Evolutionary conservation across 805 yeast species (phyloP).

Genomic region (Geotrichum ghanense): DNA sequence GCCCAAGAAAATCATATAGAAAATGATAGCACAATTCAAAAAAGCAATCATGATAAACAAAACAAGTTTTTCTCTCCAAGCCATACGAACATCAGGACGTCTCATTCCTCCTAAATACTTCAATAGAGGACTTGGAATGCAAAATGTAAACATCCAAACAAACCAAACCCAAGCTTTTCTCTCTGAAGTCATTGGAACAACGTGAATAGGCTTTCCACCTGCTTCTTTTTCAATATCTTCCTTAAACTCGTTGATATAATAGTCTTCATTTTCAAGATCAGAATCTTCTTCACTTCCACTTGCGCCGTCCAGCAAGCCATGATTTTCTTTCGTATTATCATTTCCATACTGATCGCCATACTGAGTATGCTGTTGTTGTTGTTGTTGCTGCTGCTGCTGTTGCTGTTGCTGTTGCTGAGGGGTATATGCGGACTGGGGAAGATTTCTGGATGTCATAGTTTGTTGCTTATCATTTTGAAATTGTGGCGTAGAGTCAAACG

Average conservation of each 20-base stretch:
- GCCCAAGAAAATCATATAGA: conserved; percentile 32
- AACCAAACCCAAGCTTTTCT: conserved; percentile 28
- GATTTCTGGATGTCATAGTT: not conserved
- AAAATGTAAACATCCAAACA: conserved; percentile 31
- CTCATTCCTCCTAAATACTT: conserved; percentile 28
- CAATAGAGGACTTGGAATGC: conserved; percentile 30
- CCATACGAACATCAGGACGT: conserved; percentile 30
- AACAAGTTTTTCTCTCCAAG: conserved; percentile 32
- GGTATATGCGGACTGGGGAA: not conserved
- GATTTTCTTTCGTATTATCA: not conserved
- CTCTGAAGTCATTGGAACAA: conserved; percentile 19
- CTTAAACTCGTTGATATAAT: conserved; percentile 17
- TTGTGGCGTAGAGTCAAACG: not conserved
- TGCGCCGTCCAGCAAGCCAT: conserved; percentile 2
- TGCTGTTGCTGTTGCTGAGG: not conserved
- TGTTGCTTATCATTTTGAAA: not conserved
- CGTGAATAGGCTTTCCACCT: conserved; percentile 22
- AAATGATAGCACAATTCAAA: conserved; percentile 28
- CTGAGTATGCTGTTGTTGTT: conserved; percentile 2
- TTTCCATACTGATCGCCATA: conserved; percentile 1
- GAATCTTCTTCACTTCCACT: conserved; percentile 19
- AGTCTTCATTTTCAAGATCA: conserved; percentile 11
- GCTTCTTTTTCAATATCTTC: conserved; percentile 24
- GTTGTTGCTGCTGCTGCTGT: conserved; percentile 8
- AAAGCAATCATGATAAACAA: conserved; percentile 27